A percentile compares a stretch with the other conserved stretches of the same genome.
These are phyloP conservation scores for Pseudopyricularia javanii DNA, from an alignment of 2,329 filamentous ascomycete species.

Conservation along the genomic window DNA sequence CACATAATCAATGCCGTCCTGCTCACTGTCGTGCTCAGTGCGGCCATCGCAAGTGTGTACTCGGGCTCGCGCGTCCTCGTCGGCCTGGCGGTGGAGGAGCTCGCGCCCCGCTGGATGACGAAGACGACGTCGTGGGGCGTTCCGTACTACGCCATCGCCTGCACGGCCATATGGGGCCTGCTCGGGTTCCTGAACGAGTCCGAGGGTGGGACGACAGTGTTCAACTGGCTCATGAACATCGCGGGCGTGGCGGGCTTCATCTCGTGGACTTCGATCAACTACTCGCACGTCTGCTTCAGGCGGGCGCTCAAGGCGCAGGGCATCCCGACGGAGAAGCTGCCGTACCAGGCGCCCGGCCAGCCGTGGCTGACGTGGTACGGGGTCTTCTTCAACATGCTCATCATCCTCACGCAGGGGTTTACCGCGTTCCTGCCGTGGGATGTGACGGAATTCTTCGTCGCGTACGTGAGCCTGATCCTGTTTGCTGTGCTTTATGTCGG, in stretches of 20 bases:
- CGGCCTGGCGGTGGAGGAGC: slow-evolving; percentile 50
- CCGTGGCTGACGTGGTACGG: slow-evolving; percentile 55
- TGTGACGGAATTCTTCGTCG: slow-evolving; percentile 47
- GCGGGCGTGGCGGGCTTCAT: slow-evolving; percentile 58
- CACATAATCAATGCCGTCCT: slow-evolving; percentile 69
- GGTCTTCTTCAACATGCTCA: slow-evolving; percentile 50
- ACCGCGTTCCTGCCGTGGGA: slow-evolving; percentile 52
- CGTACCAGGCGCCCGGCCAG: slow-evolving; percentile 49
- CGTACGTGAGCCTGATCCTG: slow-evolving; percentile 52
- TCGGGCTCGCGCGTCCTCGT: slow-evolving; percentile 58
- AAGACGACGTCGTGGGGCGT: slow-evolving; percentile 49
- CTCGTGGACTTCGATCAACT: slow-evolving; percentile 54
- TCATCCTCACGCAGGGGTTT: slow-evolving; percentile 58
- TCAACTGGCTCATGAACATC: slow-evolving; percentile 64
- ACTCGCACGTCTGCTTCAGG: slow-evolving; percentile 55
- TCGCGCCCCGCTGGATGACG: slow-evolving; percentile 48
- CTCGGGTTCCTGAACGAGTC: slow-evolving; percentile 59
- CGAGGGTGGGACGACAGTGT: slow-evolving; percentile 43
- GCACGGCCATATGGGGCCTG: slow-evolving; percentile 45
- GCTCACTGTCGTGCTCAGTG: slow-evolving; percentile 65
- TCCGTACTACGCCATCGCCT: slow-evolving; percentile 46
- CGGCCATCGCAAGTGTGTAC: slow-evolving; percentile 68
- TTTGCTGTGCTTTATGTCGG: slow-evolving; percentile 47
- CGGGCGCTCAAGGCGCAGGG: slow-evolving; percentile 42
- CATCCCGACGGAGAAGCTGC: slow-evolving; percentile 43